Conservation (phyloP, 257 asterid genomes). For the Sherardia arvensis region DNA sequence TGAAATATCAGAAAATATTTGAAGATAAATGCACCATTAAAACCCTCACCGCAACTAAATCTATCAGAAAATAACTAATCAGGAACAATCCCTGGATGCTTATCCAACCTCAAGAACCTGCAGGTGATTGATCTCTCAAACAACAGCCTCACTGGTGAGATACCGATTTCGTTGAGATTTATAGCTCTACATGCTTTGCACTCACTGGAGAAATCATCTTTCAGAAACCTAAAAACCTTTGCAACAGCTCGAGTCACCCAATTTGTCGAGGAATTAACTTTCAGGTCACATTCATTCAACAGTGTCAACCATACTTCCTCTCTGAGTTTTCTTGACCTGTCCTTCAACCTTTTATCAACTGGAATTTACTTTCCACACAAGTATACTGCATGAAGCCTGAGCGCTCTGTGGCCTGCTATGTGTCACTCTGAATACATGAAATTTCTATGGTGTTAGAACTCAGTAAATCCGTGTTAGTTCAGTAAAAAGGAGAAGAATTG, state of each 20-base stretch:
- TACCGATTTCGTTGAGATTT: constrained; percentile 19
- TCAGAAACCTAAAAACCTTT: constrained; percentile 7
- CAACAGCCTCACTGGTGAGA: constrained; percentile 16
- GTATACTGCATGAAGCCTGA: too few relatives aligned
- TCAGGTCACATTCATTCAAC: too few relatives aligned
- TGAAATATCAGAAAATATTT: constrained; percentile 9
- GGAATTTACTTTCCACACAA: too few relatives aligned
- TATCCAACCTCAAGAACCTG: constrained; percentile 6
- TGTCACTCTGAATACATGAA: background rate
- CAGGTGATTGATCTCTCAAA: constrained; percentile 9
- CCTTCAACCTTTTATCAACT: too few relatives aligned
- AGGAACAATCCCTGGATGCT: constrained; percentile 19
- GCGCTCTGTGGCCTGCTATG: too few relatives aligned
- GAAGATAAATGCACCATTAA: constrained; percentile 1
- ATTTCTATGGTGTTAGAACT: too few relatives aligned
- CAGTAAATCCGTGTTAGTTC: too few relatives aligned
- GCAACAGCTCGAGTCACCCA: too few relatives aligned
- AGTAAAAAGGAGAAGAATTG: too few relatives aligned
- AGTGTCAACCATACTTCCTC: too few relatives aligned
- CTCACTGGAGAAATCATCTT: constrained; percentile 10
- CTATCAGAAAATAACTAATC: constrained; percentile 12
- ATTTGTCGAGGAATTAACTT: too few relatives aligned
- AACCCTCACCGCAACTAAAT: constrained; percentile 1
- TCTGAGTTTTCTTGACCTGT: too few relatives aligned
- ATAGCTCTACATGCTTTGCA: constrained; percentile 17